phyloP scores from a whole-genome alignment of 495 filamentous ascomycete genomes.

The Trichoderma reesei region DNA sequence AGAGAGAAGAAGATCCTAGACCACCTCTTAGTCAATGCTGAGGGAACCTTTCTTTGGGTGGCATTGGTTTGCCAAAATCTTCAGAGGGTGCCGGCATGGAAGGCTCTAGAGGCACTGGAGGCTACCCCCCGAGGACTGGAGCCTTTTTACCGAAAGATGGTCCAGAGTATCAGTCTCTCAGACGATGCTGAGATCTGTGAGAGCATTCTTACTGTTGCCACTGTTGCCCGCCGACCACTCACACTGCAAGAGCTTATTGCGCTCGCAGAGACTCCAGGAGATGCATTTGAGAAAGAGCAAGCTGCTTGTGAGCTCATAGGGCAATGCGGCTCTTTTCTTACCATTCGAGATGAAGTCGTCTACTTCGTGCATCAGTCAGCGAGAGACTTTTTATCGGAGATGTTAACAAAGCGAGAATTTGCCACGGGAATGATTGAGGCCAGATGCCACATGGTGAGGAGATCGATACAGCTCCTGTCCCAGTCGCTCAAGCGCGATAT shows the following conservation, averaged over 20 bases:
- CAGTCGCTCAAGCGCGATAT: not conserved
- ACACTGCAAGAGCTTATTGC: constrained; percentile 13
- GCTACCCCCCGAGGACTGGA: constrained; percentile 13
- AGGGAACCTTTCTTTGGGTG: constrained; percentile 25
- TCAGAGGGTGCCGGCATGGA: not conserved
- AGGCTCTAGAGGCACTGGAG: not conserved
- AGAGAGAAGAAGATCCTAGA: constrained; percentile 1
- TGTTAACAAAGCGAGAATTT: constrained; percentile 13
- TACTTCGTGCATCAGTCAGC: constrained; percentile 35
- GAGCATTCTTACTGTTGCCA: constrained; percentile 12
- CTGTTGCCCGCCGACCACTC: constrained; percentile 16
- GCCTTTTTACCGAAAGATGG: constrained; percentile 16
- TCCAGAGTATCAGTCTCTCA: not conserved
- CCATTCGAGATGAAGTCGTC: constrained; percentile 20
- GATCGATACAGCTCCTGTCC: constrained; percentile 20
- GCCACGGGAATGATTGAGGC: constrained; percentile 12
- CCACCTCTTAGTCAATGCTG: constrained; percentile 17
- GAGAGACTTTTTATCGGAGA: constrained; percentile 26
- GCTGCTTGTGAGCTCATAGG: constrained; percentile 13
- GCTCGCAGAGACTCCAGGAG: constrained; percentile 3
- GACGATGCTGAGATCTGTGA: constrained; percentile 11
- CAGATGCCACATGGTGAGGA: constrained; percentile 23
- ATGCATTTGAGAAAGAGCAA: not conserved
- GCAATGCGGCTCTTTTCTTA: constrained; percentile 26
- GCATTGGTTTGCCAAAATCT: constrained; percentile 17